phyloP scores from a whole-genome alignment of 805 yeast species.

The Spathaspora gorwiae region DNA sequence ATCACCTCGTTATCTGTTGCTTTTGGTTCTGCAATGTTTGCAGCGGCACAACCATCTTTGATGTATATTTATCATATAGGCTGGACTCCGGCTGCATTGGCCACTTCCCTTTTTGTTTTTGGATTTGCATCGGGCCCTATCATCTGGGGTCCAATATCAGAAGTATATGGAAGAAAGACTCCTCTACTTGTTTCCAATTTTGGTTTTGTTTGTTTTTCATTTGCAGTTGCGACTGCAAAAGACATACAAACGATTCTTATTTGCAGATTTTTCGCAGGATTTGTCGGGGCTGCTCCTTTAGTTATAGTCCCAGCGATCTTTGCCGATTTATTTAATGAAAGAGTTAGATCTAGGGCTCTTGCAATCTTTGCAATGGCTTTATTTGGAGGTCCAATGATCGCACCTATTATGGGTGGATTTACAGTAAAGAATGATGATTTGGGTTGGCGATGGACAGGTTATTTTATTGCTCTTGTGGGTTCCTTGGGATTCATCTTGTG shows the following conservation, averaged over 20 bases:
- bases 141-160: slow-evolving; percentile 53
- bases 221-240: slow-evolving; percentile 70
- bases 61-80: slow-evolving; percentile 52
- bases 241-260: slow-evolving; percentile 73
- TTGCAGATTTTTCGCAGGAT: slow-evolving; percentile 75
- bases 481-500: slow-evolving; percentile 24
- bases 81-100: slow-evolving; percentile 63
- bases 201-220: slow-evolving; percentile 37
- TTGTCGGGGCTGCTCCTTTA: slow-evolving; percentile 77
- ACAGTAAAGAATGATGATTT: slow-evolving; percentile 31
- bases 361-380: slow-evolving; percentile 67
- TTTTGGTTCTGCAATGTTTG: slow-evolving; percentile 77
- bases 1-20: slow-evolving; percentile 41
- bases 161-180: slow-evolving; percentile 31
- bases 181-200: slow-evolving; percentile 41
- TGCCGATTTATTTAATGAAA: slow-evolving; percentile 71
- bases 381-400: slow-evolving; percentile 73
- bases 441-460: slow-evolving; percentile 58
- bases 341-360: slow-evolving; percentile 69
- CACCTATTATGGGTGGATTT: slow-evolving; percentile 57
- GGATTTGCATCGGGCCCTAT: slow-evolving; percentile 94
- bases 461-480: slow-evolving; percentile 43
- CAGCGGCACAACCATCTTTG: slow-evolving; percentile 53
- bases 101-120: slow-evolving; percentile 72
- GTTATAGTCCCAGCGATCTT: slow-evolving; percentile 82